These are phyloP conservation scores for Knoxdaviesia capensis DNA, from an alignment of 2,329 filamentous ascomycete species.

Conservation along the genomic window DNA sequence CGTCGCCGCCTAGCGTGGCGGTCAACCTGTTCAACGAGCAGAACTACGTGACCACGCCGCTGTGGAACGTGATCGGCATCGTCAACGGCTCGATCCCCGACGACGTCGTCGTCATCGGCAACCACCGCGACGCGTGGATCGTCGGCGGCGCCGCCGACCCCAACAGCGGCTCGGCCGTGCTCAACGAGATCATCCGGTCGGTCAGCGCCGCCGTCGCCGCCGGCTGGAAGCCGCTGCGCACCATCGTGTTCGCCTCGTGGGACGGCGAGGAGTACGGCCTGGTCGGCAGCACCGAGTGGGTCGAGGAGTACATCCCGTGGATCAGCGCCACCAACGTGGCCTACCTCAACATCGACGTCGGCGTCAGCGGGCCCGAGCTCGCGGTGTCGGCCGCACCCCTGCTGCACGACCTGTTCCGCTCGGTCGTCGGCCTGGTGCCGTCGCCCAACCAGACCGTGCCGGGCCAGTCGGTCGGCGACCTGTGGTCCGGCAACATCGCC, in stretches of 20 bases:
- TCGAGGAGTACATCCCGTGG: constrained; percentile 77
- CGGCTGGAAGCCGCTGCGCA: constrained; percentile 46
- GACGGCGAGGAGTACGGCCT: constrained; percentile 74
- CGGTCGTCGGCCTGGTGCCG: constrained; percentile 40
- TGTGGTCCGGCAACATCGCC: constrained; percentile 39
- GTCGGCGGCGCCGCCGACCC: constrained; percentile 69
- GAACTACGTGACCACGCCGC: constrained; percentile 59
- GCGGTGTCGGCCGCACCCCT: constrained; percentile 49
- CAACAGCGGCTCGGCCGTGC: constrained; percentile 59
- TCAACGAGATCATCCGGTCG: constrained; percentile 60
- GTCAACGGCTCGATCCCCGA: constrained; percentile 75
- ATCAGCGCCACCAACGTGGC: constrained; percentile 52
- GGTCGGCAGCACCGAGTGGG: constrained; percentile 79
- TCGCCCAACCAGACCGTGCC: constrained; percentile 60
- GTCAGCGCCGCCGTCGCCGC: constrained; percentile 51
- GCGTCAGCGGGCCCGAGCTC: constrained; percentile 45
- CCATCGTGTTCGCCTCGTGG: constrained; percentile 76
- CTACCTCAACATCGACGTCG: constrained; percentile 74
- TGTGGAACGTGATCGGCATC: constrained; percentile 84
- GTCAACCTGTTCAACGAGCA: constrained; percentile 63
- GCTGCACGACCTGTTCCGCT: constrained; percentile 51
- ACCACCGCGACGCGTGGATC: constrained; percentile 82
- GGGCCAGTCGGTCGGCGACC: constrained; percentile 49
- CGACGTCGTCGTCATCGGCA: constrained; percentile 79
- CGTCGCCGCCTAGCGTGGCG: constrained; percentile 50